Evolutionary conservation across 768 basidiomycete genomes (phyloP).

Genomic region (Kondoa malvinella): DNA sequence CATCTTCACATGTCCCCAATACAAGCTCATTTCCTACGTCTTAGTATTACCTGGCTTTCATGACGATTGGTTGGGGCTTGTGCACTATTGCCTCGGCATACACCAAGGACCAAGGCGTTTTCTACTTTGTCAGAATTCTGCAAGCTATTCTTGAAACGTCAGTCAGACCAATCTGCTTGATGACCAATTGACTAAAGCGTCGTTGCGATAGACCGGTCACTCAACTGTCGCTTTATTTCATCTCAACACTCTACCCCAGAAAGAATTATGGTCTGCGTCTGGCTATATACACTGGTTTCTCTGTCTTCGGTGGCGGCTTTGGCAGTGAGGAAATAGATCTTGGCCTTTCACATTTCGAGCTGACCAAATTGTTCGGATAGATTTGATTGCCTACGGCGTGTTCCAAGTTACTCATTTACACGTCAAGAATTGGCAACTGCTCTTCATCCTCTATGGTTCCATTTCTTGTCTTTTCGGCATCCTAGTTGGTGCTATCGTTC

Average conservation of each 20-base stretch:
- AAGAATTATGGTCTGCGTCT: constrained; percentile 7
- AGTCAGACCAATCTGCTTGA: not conserved
- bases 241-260: constrained; percentile 11
- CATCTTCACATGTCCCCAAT: too few relatives aligned
- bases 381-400: constrained; percentile 13
- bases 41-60: not conserved
- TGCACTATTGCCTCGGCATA: constrained; percentile 3
- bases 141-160: constrained; percentile 6
- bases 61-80: not conserved
- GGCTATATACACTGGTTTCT: constrained; percentile 5
- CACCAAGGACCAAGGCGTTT: not conserved
- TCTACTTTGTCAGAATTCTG: constrained; percentile 5
- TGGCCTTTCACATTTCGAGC: not conserved
- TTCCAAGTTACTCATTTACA: constrained; percentile 8
- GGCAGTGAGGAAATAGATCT: too few relatives aligned
- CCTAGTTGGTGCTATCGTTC: constrained; percentile 7
- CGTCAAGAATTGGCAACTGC: not conserved
- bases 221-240: constrained; percentile 1
- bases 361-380: not conserved
- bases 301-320: not conserved
- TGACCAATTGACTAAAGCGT: not conserved
- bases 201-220: not conserved
- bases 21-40: too few relatives aligned
- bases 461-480: constrained; percentile 3
- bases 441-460: constrained; percentile 14